A percentile compares a stretch with the other conserved stretches of the same genome.
Conservation (phyloP, 2,329 filamentous ascomycete genomes). For the Periconia digitata region DNA sequence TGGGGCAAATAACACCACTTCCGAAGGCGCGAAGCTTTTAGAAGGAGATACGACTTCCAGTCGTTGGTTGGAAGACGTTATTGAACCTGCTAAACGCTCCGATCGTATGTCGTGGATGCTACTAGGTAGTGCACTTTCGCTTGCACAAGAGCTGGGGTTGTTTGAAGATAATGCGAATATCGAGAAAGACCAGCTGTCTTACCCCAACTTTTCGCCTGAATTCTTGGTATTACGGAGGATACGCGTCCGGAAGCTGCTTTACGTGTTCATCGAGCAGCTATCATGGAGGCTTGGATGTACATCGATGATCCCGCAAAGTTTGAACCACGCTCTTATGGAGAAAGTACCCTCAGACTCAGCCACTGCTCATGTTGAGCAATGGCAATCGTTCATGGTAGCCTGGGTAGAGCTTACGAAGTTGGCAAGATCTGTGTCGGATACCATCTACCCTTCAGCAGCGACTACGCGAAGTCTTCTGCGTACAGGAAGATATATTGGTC, state of each 20-base stretch:
- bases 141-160: slow-evolving; percentile 57
- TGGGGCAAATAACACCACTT: slow-evolving; percentile 43
- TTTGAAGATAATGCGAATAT: slow-evolving; percentile 46
- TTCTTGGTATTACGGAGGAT: slow-evolving; percentile 36
- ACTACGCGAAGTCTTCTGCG: slow-evolving; percentile 45
- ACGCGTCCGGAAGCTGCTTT: slow-evolving; percentile 38
- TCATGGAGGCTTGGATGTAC: slow-evolving; percentile 55
- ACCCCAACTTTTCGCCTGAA: slow-evolving; percentile 33
- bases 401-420: slow-evolving; percentile 51
- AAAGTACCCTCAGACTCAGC: slow-evolving; percentile 43
- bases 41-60: slow-evolving; percentile 42
- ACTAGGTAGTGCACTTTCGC: slow-evolving; percentile 55
- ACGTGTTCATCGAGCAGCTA: slow-evolving; percentile 55
- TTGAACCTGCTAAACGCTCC: slow-evolving; percentile 56
- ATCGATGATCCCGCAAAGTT: slow-evolving; percentile 53
- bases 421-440: slow-evolving; percentile 55
- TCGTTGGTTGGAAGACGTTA: slow-evolving; percentile 56
- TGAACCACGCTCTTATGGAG: slow-evolving; percentile 43
- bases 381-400: slow-evolving; percentile 55
- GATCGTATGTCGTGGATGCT: slow-evolving; percentile 65
- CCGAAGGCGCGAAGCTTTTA: slow-evolving; percentile 35
- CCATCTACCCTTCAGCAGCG: slow-evolving; percentile 52
- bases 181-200: slow-evolving; percentile 39
- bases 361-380: slow-evolving; percentile 46
- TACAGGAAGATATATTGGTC: slow-evolving; percentile 54